Conservation (phyloP, 2,329 filamentous ascomycete genomes). For the Didymella arachidicola region DNA sequence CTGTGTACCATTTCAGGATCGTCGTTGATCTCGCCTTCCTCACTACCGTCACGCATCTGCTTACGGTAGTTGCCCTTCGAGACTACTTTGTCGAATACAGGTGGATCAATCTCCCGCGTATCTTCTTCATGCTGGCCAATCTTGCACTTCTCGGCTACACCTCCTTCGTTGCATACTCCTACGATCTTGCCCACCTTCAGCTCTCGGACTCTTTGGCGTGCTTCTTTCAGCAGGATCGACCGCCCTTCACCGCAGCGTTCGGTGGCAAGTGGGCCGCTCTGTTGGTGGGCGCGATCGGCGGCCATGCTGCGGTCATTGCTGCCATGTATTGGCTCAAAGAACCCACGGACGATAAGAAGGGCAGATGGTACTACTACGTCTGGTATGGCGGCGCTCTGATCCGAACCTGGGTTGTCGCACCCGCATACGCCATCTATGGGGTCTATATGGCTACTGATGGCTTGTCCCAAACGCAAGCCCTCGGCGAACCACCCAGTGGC, state of each 20-base stretch:
- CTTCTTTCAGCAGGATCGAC: slow-evolving; percentile 38
- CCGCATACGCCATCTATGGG: slow-evolving; percentile 41
- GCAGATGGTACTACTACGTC: slow-evolving; percentile 30
- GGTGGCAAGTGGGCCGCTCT: slow-evolving; percentile 40
- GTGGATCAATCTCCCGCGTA: slow-evolving; percentile 45
- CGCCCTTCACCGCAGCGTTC: slow-evolving; percentile 33
- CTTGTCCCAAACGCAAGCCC: slow-evolving; percentile 36
- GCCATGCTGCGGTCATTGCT: slow-evolving; percentile 39
- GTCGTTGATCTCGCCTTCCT: slow-evolving; percentile 42
- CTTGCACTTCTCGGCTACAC: slow-evolving; percentile 42
- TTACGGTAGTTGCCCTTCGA: slow-evolving; percentile 38
- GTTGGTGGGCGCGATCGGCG: slow-evolving; percentile 41
- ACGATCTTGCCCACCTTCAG: slow-evolving; percentile 32
- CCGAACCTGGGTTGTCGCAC: slow-evolving; percentile 44
- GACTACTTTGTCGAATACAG: slow-evolving; percentile 44
- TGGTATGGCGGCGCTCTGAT: slow-evolving; percentile 36
- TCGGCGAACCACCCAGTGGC: slow-evolving; percentile 28
- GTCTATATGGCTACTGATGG: slow-evolving; percentile 36
- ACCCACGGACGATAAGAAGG: slow-evolving; percentile 14
- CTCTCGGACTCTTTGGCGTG: slow-evolving; percentile 35
- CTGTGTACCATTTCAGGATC: slow-evolving; percentile 44
- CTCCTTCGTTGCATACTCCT: slow-evolving; percentile 42
- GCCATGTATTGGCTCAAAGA: slow-evolving; percentile 42
- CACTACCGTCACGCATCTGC: slow-evolving; percentile 42
- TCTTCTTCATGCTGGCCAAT: slow-evolving; percentile 45